Evolutionary conservation across 192 early-diverging fungal species (phyloP), one percentile per base, ranked within the genome.

Genomic region (Obelidium mucronatum): DNA sequence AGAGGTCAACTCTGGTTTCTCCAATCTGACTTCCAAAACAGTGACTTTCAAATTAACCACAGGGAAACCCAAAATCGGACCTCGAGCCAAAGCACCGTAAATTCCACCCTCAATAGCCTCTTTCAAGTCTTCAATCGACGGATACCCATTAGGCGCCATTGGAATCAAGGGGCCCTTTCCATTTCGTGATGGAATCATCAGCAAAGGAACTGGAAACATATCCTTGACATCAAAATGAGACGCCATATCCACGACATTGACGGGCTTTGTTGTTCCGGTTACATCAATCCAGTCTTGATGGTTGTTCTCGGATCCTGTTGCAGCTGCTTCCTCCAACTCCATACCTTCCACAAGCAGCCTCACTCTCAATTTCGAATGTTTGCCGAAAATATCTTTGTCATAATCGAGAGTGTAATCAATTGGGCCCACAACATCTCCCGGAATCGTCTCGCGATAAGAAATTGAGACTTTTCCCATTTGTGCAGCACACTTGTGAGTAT

Each of bases 391-490:
- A 54, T 93, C 91, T 35, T 83, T 87, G 59, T 93, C 92, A 64
- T 94, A 93, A 11, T 81, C 70, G 75, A 83, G 78, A 0, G 72
- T 69, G 5, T 81, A 78, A 0, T 81, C 70, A 17, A 80, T 68
- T 19, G 67, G 39, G 22, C 74, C 78, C 0, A 44, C 83, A 11
- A 34, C 56, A 3, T 54, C 71, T 1, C 39, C 62, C 69, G 78
- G 59, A 62, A 83, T 81, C 4, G 87, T 93, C 69, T 98, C 97
- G 60, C 96, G 88, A 79, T 95, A 97, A 28, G 90, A 89, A 66
- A 98, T 95, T 37, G 90, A 85, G 85, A 97, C 93, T 37, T 85
- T 82, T 11, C 97, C 97, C 79, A 97, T 90, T 24, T 90, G 86
- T 17, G 92, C 92, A 31, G 91, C 89, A 64, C 93, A 89, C 65